Base-by-base conservation (phyloP, 2,329 filamentous ascomycete species). In the Ceratocystis destructans region DNA sequence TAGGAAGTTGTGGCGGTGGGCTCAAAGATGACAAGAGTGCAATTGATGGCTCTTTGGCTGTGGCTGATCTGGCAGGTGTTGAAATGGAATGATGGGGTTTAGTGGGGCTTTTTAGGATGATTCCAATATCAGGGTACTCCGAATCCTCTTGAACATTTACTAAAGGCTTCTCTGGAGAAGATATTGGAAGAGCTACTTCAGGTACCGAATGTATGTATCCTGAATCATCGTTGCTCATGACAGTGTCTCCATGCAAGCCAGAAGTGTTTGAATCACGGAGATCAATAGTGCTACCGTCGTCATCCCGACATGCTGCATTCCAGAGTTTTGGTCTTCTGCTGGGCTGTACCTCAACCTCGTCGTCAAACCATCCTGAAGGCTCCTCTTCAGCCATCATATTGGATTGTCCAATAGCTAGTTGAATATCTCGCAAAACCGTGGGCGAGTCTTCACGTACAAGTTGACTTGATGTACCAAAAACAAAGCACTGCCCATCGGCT, bases 401-500 rank as follows among this genome's bases (percentile, higher is more conserved):
- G 0, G 86, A 89, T 46, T 77, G 78, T 69, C 79, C 79, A 69
- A 88, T 80, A 1, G 85, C 86, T 64, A 78, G 72, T 64, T 88
- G 84, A 22, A 89, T 74, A 59, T 88, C 82, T 37, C 81, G 79
- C 17, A 89, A 74, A 28, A 86, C 80, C 0, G 81, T 82, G 0
- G 88, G 87, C 0, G 87, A 89, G 45, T 90, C 84, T 66, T 90
- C 88, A 65, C 81, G 77, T 15, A 86, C 87, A 28, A 96, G 76
- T 73, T 96, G 90, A 73, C 90, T 95, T 1, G 88, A 92, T 0
- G 90, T 94, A 0, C 90, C 90, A 75, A 96, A 96, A 0, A 95
- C 76, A 72, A 92, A 89, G 68, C 91, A 84, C 73, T 94, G 90
- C 1, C 82, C 78, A 2, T 82, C 79, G 15, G 88, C 82, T 70